Evolutionary conservation across 768 basidiomycete species (phyloP).

Genomic region (Suillus spraguei): DNA sequence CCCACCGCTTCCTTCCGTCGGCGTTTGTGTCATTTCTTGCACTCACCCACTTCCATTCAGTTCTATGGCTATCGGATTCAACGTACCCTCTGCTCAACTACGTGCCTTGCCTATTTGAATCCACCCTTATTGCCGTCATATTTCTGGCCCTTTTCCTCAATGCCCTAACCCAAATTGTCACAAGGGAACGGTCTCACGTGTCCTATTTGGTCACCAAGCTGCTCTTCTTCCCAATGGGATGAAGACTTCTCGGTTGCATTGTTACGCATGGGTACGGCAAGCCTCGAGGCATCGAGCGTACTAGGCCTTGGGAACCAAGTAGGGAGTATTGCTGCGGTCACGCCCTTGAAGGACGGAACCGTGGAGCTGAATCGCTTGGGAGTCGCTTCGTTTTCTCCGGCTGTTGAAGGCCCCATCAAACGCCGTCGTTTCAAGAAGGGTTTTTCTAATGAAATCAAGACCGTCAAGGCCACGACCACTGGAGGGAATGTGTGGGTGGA

Average conservation of each 20-base stretch:
- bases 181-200: constrained; percentile 58
- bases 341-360: constrained; percentile 27
- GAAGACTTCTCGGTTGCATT: constrained; percentile 77
- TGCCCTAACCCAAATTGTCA: constrained; percentile 63
- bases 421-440: constrained; percentile 35
- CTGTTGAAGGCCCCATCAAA: constrained; percentile 29
- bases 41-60: constrained; percentile 67
- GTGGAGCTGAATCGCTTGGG: constrained; percentile 46
- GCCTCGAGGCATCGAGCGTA: constrained; percentile 72
- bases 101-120: constrained; percentile 73
- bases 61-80: constrained; percentile 49
- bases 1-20: constrained; percentile 73
- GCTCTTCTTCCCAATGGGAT: constrained; percentile 52
- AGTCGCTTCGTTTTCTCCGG: constrained; percentile 39
- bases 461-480: constrained; percentile 36
- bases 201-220: constrained; percentile 54
- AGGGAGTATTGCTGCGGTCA: constrained; percentile 45
- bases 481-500: constrained; percentile 44
- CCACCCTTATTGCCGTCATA: constrained; percentile 58
- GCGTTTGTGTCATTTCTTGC: constrained; percentile 59
- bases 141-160: constrained; percentile 63
- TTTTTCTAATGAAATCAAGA: constrained; percentile 53
- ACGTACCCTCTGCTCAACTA: constrained; percentile 75
- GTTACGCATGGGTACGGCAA: constrained; percentile 72
- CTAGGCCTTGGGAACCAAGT: constrained; percentile 78